Conservation (phyloP, 768 basidiomycete species). For the Podaxis mareebaensis region DNA sequence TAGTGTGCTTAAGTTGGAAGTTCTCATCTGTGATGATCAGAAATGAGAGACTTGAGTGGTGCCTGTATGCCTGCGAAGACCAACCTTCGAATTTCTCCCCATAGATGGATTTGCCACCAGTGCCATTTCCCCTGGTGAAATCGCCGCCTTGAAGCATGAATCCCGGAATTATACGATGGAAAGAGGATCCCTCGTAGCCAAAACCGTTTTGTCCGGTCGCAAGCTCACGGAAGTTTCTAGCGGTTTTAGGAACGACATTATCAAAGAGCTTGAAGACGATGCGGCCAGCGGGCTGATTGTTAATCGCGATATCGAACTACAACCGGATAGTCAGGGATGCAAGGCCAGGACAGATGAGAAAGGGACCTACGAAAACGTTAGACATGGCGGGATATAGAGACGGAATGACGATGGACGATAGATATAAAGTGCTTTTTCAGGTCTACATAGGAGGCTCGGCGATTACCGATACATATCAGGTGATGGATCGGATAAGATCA, state of each 20-base stretch:
- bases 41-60: not conserved
- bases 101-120: slow-evolving; percentile 81
- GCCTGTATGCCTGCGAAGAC: slow-evolving; percentile 2
- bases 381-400: slow-evolving; percentile 24
- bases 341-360: not conserved
- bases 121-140: slow-evolving; percentile 69
- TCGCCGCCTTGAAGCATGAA: slow-evolving; percentile 95
- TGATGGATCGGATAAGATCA: slow-evolving; percentile 7
- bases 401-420: not conserved
- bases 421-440: not conserved
- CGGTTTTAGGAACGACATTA: slow-evolving; percentile 70
- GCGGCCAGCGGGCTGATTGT: slow-evolving; percentile 41
- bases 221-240: slow-evolving; percentile 87
- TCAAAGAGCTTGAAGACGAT: slow-evolving; percentile 89
- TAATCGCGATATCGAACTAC: slow-evolving; percentile 70
- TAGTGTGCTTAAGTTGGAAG: slow-evolving; percentile 73
- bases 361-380: slow-evolving; percentile 28
- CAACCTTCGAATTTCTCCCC: slow-evolving; percentile 67
- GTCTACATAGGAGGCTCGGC: not conserved
- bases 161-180: slow-evolving; percentile 82
- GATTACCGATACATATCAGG: not conserved
- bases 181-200: slow-evolving; percentile 66
- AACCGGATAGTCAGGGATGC: not conserved
- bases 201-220: slow-evolving; percentile 74
- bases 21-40: slow-evolving; percentile 68